Percentiles rank a stretch among this genome's conserved stretches.
Conservation (phyloP, 139 green algal species). For the Chlamydomonas asymmetrica region DNA sequence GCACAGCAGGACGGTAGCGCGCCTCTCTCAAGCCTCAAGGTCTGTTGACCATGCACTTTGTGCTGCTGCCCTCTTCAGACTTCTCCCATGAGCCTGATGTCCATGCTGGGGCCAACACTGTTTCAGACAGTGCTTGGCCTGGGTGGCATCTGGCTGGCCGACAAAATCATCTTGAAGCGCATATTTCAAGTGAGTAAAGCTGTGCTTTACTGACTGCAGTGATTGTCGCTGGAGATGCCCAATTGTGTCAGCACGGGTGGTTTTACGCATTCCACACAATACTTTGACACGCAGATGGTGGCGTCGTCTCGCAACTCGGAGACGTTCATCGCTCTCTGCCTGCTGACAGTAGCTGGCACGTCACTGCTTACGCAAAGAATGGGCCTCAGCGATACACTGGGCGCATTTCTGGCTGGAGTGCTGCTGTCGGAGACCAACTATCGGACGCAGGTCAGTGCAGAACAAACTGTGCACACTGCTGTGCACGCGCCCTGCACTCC, state of each 20-base stretch:
- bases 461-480: neutral
- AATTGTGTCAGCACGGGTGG: too few relatives aligned
- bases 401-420: constrained; percentile 90
- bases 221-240: too few relatives aligned
- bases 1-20: too few relatives aligned
- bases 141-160: constrained; percentile 80
- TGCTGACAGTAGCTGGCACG: constrained; percentile 90
- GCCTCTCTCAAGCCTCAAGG: too few relatives aligned
- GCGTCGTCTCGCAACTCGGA: constrained; percentile 76
- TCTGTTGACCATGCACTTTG: too few relatives aligned
- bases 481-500: neutral
- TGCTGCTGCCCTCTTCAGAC: too few relatives aligned
- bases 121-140: constrained; percentile 74
- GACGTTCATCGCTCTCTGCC: constrained; percentile 92
- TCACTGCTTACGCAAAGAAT: constrained; percentile 79
- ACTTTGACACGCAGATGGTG: constrained; percentile 71
- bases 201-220: too few relatives aligned
- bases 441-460: constrained; percentile 63
- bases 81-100: constrained; percentile 46
- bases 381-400: constrained; percentile 90
- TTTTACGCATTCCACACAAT: too few relatives aligned
- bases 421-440: constrained; percentile 89
- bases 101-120: constrained; percentile 70
- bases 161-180: constrained; percentile 76
- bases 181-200: constrained; percentile 68